Evolutionary conservation across 176 grass and related monocot genomes (phyloP).

Genomic region (Tuctoria greenei): DNA sequence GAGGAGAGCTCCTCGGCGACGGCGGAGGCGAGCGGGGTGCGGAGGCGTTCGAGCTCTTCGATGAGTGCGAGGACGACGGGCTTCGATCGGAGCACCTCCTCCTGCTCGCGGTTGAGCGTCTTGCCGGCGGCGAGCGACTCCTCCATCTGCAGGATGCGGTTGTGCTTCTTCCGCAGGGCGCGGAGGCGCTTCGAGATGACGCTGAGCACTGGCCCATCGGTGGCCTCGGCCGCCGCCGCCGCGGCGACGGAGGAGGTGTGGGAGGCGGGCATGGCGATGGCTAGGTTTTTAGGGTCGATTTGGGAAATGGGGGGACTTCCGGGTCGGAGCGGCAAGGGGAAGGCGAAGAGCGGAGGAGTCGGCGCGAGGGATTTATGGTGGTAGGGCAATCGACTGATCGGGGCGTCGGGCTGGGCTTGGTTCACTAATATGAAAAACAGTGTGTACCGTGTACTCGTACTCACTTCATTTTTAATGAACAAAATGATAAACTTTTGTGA

Average conservation of each 20-base stretch:
- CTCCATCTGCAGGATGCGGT: constrained; percentile 95
- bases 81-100: constrained; percentile 91
- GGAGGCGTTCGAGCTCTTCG: constrained; percentile 89
- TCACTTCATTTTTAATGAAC: too few relatives aligned
- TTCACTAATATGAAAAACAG: too few relatives aligned
- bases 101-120: constrained; percentile 79
- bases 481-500: too few relatives aligned
- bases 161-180: constrained; percentile 85
- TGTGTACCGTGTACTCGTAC: too few relatives aligned
- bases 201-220: constrained; percentile 73
- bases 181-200: constrained; percentile 83
- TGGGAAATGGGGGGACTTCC: constrained; percentile 29
- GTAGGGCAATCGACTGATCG: constrained; percentile 26
- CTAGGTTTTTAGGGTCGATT: constrained; percentile 44
- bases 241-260: constrained; percentile 31
- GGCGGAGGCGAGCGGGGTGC: constrained; percentile 56
- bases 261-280: constrained; percentile 38
- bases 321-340: constrained; percentile 25
- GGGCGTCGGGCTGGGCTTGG: neutral
- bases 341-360: neutral
- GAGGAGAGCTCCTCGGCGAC: constrained; percentile 65
- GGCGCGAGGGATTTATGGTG: constrained; percentile 31
- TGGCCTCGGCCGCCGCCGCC: constrained; percentile 42
- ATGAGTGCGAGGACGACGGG: constrained; percentile 56
- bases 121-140: constrained; percentile 71